phyloP scores from a whole-genome alignment of 768 basidiomycete genomes.

The Boletus rubroflammeus region DNA sequence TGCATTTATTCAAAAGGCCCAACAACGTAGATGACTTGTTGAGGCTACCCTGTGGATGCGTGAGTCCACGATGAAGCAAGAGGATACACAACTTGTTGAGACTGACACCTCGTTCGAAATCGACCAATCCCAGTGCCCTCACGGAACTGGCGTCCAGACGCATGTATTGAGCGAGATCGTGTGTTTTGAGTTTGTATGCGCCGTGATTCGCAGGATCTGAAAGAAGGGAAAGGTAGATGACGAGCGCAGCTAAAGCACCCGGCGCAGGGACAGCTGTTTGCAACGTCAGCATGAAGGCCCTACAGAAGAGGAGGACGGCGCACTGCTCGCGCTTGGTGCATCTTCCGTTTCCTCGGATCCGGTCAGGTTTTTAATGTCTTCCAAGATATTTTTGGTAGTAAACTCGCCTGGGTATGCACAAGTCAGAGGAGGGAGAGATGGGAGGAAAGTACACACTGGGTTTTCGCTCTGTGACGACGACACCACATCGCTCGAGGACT shows the following conservation, averaged over 20 bases:
- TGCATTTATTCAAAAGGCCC: slow-evolving; percentile 91
- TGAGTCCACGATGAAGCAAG: background rate
- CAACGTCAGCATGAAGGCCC: background rate
- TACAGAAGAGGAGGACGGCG: background rate
- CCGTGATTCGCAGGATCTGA: slow-evolving; percentile 76
- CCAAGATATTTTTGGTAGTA: slow-evolving; percentile 68
- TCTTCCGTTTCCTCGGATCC: slow-evolving; percentile 29
- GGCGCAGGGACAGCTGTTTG: slow-evolving; percentile 68
- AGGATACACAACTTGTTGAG: background rate
- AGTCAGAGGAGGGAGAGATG: background rate
- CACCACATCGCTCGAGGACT: slow-evolving; percentile 84
- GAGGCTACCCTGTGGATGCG: slow-evolving; percentile 43
- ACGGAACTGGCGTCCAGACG: slow-evolving; percentile 93
- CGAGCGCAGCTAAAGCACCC: slow-evolving; percentile 74
- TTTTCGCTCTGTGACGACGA: slow-evolving; percentile 88
- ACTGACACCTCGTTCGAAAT: slow-evolving; percentile 48
- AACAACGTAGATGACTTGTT: slow-evolving; percentile 85
- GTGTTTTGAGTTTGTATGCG: slow-evolving; percentile 75
- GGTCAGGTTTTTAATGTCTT: slow-evolving; percentile 58
- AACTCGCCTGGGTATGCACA: slow-evolving; percentile 66
- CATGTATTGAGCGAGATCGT: slow-evolving; percentile 95
- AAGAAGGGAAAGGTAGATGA: slow-evolving; percentile 77
- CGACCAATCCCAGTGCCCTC: slow-evolving; percentile 81
- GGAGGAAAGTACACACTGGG: slow-evolving; percentile 50
- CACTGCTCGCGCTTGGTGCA: slow-evolving; percentile 12